Conservation (phyloP, 2,329 filamentous ascomycete species). For the Talaromyces verruculosus region DNA sequence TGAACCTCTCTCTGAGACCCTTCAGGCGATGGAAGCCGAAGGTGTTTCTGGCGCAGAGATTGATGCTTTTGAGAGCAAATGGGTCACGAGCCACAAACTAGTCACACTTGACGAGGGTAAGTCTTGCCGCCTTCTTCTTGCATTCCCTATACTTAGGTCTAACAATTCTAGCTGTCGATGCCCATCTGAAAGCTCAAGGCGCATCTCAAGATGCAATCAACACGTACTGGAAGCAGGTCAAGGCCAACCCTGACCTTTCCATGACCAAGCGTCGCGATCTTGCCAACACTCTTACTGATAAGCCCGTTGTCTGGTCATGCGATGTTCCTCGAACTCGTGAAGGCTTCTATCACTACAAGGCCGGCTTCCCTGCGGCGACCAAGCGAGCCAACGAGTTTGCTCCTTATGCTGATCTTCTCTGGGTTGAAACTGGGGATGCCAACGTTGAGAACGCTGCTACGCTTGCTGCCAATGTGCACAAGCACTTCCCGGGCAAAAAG, state of each 20-base stretch:
- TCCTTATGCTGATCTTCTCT: slow-evolving; percentile 89
- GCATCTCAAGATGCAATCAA: slow-evolving; percentile 64
- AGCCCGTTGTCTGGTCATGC: slow-evolving; percentile 79
- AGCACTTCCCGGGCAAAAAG: slow-evolving; percentile 71
- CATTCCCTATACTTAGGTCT: not conserved
- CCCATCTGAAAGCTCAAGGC: slow-evolving; percentile 68
- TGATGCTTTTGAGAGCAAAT: slow-evolving; percentile 78
- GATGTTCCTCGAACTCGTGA: slow-evolving; percentile 91
- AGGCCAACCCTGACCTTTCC: slow-evolving; percentile 69
- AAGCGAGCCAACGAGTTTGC: slow-evolving; percentile 91
- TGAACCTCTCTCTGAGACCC: slow-evolving; percentile 79
- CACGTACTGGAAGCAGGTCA: slow-evolving; percentile 64
- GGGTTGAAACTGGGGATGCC: slow-evolving; percentile 94
- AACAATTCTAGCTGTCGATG: slow-evolving; percentile 61
- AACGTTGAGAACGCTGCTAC: slow-evolving; percentile 72
- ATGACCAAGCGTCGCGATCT: slow-evolving; percentile 74
- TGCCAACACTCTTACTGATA: slow-evolving; percentile 65
- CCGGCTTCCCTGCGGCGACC: slow-evolving; percentile 80
- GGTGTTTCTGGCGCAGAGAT: slow-evolving; percentile 79
- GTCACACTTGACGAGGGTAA: slow-evolving; percentile 82
- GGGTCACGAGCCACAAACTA: slow-evolving; percentile 83
- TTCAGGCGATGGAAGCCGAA: slow-evolving; percentile 83
- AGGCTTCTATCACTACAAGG: slow-evolving; percentile 58
- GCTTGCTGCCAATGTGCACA: slow-evolving; percentile 75
- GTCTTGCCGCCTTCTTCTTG: not conserved